Evolutionary conservation across 2,329 filamentous ascomycete species (phyloP), one percentile per base, ranked within the genome.

Genomic region (Scytalidium lignicola): DNA sequence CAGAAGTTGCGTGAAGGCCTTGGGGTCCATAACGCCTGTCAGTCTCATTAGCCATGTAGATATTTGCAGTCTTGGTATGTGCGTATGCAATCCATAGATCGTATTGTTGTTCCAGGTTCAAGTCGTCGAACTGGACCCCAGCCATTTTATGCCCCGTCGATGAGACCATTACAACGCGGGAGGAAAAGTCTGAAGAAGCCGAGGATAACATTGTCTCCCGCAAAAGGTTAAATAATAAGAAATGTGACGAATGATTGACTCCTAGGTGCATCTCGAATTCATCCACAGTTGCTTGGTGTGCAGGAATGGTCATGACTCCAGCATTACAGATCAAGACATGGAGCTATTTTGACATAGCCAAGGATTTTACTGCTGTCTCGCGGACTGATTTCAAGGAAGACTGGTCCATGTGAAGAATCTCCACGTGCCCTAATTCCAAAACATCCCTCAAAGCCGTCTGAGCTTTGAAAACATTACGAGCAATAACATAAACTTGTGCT

Each of bases 161-260:
- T 0, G 73, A 66, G 1, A 79, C 58, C 0, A 64, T 60, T 41
- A 82, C 65, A 2, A 80, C 71, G 2, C 78, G 69, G 0, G 71
- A 75, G 4, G 67, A 58, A 48, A 72, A 75, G 0, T 58, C 53
- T 0, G 69, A 60, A 0, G 67, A 70, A 1, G 67, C 55, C 3
- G 66, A 65, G 0, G 64, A 54, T 0, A 78, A 59, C 6, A 80
- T 58, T 0, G 67, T 57, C 0, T 67, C 59, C 28, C 72, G 72
- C 15, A 81, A 64, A 2, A 78, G 68, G 22, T 75, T 61, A 56
- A 78, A 75, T 12, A 80, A 68, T 0, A 79, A 67, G 61, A 80
- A 80, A 52, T 79, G 74, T 17, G 64, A 67, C 3, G 82, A 65
- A 55, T 80, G 71, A 58, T 80, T 79, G 15, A 68, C 72, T 43